Conservation (phyloP, 2,329 filamentous ascomycete species). For the Curvularia sp. region DNA sequence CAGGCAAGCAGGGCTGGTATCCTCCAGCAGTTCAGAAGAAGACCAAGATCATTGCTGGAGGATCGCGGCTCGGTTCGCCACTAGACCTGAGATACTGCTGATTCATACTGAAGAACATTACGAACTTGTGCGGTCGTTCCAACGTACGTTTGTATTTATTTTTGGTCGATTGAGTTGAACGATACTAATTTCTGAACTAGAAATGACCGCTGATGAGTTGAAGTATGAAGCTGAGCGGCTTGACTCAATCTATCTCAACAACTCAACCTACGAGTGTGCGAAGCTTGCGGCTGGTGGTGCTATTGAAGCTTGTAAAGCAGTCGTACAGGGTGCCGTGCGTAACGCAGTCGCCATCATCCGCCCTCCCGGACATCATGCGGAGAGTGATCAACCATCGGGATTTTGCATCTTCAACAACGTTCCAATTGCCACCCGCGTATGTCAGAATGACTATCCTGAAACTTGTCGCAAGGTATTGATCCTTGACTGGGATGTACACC, state of each 20-base stretch:
- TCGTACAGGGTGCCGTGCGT: constrained; percentile 81
- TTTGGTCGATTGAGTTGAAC: constrained; percentile 9
- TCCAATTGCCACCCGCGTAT: constrained; percentile 86
- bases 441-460: constrained; percentile 80
- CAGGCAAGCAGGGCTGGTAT: constrained; percentile 80
- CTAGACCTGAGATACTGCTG: constrained; percentile 77
- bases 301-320: constrained; percentile 94
- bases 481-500: constrained; percentile 84
- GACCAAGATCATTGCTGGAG: constrained; percentile 64
- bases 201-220: constrained; percentile 66
- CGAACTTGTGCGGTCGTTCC: constrained; percentile 72
- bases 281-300: constrained; percentile 87
- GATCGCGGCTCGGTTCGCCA: constrained; percentile 80
- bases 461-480: constrained; percentile 88
- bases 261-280: constrained; percentile 80
- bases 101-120: constrained; percentile 82
- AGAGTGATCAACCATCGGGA: constrained; percentile 83
- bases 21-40: constrained; percentile 60
- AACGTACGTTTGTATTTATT: constrained; percentile 45
- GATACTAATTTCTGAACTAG: constrained; percentile 26
- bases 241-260: constrained; percentile 67
- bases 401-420: constrained; percentile 99
- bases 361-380: constrained; percentile 93
- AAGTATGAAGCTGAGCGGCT: constrained; percentile 66
- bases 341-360: constrained; percentile 96